Base-by-base conservation (phyloP, 768 basidiomycete genomes). In the Mycena chlorophos region DNA sequence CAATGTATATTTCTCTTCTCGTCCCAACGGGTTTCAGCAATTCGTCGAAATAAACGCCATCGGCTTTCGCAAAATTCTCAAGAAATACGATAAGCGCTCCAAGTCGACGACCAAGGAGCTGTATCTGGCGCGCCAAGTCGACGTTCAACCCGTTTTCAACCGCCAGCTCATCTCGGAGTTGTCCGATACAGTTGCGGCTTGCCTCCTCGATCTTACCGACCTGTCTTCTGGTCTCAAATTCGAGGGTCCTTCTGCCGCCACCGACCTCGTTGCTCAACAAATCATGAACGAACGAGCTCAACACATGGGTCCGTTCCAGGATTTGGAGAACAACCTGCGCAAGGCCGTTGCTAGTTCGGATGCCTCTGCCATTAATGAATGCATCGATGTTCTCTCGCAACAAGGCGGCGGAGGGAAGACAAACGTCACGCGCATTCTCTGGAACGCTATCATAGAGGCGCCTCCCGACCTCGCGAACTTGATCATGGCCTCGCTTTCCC, bases 91-190 rank as follows among this genome's bases (percentile, higher is more conserved):
- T 73, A 99, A 98, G 73, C 84, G 93, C 45, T 94, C 94, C 31
- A 97, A 87, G 39, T 94, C 91, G 1, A 86, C 88, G 20, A 98
- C 91, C n/a, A 98, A 94, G 68, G 97, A 99, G 66, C 80, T 98
- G 4, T 98, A 98, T 71, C 84, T 99, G 19, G 84, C 91, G 43
- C 85, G 97, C 27, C 97, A 98, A 69, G 95, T 99, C 2, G 97
- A 99, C 62, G 91, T 98, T n/a, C 97, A 98, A 65, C 97, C 95
- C 1, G 94, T 95, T 39, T 98, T 98, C 74, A 95, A 98, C 67
- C 79, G 95, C 73, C 93, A 96, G 87, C 89, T 98, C 67, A 94
- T 99, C 52, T 91, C 95, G 52, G 94, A 97, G 69, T 79, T 99
- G 38, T 89, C 94, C 23, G 94, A 99, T 66, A 92, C 90, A 5